Conservation (phyloP, 73 alveolate genomes). For the Paramecium tetraurelia region DNA sequence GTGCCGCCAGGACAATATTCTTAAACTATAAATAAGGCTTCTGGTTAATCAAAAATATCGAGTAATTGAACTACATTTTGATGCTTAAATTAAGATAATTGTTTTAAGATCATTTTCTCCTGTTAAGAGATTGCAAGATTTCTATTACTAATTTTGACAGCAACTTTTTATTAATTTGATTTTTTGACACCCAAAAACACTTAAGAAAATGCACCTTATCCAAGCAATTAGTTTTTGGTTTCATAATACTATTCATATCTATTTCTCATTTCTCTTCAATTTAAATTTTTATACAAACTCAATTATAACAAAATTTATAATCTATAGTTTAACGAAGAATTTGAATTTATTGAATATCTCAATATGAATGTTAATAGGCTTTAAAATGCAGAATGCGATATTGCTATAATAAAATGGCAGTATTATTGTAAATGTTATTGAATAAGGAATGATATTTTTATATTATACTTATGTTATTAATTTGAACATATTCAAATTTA, state of each 20-base stretch:
- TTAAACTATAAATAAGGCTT: not conserved
- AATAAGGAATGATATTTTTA: too few species aligned
- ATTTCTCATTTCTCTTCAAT: not conserved
- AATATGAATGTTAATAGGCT: not conserved
- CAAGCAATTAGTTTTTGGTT: not conserved
- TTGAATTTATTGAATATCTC: not conserved
- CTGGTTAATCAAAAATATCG: slow-evolving; percentile 7
- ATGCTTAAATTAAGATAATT: not conserved
- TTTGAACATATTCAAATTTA: not conserved
- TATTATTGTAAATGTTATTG: too few species aligned
- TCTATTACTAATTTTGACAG: slow-evolving; percentile 6
- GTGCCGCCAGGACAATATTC: slow-evolving; percentile 45
- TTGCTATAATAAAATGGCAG: too few species aligned
- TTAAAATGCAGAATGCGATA: too few species aligned
- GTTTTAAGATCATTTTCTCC: not conserved
- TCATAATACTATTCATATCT: not conserved
- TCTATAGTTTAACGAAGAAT: not conserved
- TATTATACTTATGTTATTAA: not conserved
- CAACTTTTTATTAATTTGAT: not conserved
- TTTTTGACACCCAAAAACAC: not conserved
- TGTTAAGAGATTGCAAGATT: not conserved
- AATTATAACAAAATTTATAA: not conserved
- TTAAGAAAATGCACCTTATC: not conserved
- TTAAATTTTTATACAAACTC: not conserved
- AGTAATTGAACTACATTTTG: not conserved